phyloP scores from a whole-genome alignment of 1,139 yeast genomes.

The Protomyces arabidopsidicola region DNA sequence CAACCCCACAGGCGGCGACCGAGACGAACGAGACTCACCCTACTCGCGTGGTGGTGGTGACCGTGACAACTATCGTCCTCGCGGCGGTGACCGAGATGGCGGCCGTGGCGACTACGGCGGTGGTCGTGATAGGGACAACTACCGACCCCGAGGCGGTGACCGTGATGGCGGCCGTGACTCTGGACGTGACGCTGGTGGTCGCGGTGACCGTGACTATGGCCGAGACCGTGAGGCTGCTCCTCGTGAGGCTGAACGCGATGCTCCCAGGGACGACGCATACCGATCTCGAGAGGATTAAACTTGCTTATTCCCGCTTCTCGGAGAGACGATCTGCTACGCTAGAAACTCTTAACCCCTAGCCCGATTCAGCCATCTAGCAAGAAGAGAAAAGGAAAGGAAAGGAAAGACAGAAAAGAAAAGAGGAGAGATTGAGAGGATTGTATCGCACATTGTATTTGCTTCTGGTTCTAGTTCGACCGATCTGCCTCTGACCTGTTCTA shows the following conservation, averaged over 20 bases:
- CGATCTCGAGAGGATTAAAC: not conserved
- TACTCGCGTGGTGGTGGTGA: conserved; percentile 27
- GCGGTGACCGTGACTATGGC: conserved; percentile 11
- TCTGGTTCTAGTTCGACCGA: conserved; percentile 3
- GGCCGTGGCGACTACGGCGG: conserved; percentile 25
- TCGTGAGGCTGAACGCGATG: conserved; percentile 18
- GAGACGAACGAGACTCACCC: conserved; percentile 24
- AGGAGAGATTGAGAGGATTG: not conserved
- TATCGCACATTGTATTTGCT: not conserved
- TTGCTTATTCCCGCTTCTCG: not conserved
- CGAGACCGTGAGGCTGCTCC: conserved; percentile 24
- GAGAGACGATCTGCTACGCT: not conserved
- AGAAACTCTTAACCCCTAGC: too few species aligned
- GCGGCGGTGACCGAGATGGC: conserved; percentile 20
- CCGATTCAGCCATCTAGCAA: too few species aligned
- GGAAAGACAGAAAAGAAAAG: not conserved
- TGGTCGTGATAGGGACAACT: conserved; percentile 17
- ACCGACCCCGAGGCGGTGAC: conserved; percentile 12
- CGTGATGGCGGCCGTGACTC: not conserved
- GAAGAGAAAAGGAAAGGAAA: not conserved
- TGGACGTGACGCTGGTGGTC: conserved; percentile 10
- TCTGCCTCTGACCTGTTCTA: not conserved
- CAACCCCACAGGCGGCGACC: conserved; percentile 7
- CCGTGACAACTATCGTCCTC: conserved; percentile 22
- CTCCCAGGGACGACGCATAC: conserved; percentile 18